Evolutionary conservation across 2,329 filamentous ascomycete species (phyloP).

Genomic region (Verticillium isaacii): DNA sequence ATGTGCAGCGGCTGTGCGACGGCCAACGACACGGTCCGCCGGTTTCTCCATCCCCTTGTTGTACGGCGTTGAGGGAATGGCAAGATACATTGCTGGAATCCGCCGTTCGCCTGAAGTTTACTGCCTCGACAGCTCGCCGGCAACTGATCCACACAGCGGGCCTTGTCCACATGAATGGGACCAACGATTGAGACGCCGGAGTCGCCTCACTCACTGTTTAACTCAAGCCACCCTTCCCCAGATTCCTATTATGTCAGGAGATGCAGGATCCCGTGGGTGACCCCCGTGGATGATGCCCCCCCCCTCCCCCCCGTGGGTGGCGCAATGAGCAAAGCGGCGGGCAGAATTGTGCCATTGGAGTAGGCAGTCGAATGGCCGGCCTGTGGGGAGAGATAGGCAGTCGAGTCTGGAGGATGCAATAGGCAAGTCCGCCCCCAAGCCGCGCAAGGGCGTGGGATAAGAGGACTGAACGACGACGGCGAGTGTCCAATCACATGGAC

Average conservation of each 20-base stretch:
- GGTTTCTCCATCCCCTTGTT: not conserved
- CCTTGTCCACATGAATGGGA: not conserved
- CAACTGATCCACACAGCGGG: not conserved
- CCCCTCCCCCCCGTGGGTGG: conserved; percentile 4
- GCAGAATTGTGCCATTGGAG: conserved; percentile 8
- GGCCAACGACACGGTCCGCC: not conserved
- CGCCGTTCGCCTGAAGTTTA: not conserved
- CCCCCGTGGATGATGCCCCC: not conserved
- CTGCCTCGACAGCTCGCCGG: not conserved
- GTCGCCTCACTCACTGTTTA: not conserved
- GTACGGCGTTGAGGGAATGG: not conserved
- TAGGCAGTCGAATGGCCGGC: not conserved
- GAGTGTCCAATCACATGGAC: not conserved
- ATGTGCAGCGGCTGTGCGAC: not conserved
- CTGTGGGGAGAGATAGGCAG: not conserved
- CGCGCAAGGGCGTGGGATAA: not conserved
- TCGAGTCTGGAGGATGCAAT: not conserved
- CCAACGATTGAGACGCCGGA: not conserved
- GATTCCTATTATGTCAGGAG: conserved; percentile 10
- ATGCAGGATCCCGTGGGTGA: conserved; percentile 11
- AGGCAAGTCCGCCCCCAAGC: not conserved
- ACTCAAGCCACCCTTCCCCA: conserved; percentile 4
- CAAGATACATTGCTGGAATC: not conserved
- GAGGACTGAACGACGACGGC: not conserved
- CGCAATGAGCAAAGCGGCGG: conserved; percentile 9